These are phyloP conservation scores for Rhodotorula sphaerocarpa DNA, from an alignment of 768 basidiomycete genomes.

Conservation along the genomic window DNA sequence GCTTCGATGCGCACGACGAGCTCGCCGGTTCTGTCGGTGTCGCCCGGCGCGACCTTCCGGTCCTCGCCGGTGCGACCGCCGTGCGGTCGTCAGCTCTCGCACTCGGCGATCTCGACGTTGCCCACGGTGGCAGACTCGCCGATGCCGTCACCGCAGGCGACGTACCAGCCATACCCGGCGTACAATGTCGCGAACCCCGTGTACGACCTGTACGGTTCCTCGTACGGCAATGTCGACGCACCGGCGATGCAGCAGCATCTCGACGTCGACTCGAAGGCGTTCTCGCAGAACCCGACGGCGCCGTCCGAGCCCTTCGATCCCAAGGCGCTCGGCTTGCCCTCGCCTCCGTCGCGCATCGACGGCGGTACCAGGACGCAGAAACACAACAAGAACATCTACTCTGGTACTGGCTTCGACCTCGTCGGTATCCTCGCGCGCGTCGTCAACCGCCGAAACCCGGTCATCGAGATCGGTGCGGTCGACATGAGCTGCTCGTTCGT, in stretches of 20 bases:
- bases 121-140: background rate
- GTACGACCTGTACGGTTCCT: conserved; percentile 36
- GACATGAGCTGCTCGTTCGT: conserved; percentile 88
- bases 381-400: conserved; percentile 54
- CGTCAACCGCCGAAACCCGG: conserved; percentile 62
- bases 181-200: conserved; percentile 23
- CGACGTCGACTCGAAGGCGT: background rate
- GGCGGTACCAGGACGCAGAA: conserved; percentile 1
- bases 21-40: background rate
- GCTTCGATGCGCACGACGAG: background rate
- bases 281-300: conserved; percentile 1
- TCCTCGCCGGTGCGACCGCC: background rate
- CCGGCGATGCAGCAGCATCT: background rate
- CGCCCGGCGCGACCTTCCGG: background rate
- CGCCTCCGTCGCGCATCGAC: background rate
- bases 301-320: conserved; percentile 32
- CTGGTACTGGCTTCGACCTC: conserved; percentile 81
- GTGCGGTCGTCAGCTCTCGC: background rate
- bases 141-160: background rate
- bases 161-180: conserved; percentile 1
- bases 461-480: conserved; percentile 74
- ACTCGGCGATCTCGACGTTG: background rate
- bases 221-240: conserved; percentile 7
- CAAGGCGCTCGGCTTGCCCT: conserved; percentile 27
- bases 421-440: conserved; percentile 72